Evolutionary conservation across 805 yeast species (phyloP), one percentile per base, ranked within the genome.

Genomic region (Yamadazyma endophytica): DNA sequence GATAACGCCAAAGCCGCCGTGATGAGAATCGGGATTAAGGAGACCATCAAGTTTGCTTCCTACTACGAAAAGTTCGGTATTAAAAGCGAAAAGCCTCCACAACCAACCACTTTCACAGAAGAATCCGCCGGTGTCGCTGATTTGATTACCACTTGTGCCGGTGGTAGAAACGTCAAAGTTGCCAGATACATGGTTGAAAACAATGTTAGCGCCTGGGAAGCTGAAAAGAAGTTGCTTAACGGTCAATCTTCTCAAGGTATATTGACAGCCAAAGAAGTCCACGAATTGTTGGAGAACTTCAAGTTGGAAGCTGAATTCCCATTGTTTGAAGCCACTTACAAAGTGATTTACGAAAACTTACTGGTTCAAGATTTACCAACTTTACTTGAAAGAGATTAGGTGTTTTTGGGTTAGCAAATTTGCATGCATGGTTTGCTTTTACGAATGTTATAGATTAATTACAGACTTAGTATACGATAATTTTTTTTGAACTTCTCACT

Each of bases 51-150:
- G 55, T 92, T 92, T 60, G 92, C 95, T 24, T 42, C 46, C 13
- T 52, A 56, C 43, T 55, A 53, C 44, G 70, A 77, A 50, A 71
- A 70, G 48, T 89, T 85, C 65, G 92, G 66, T 13, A 58, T 59
- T 42, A 51, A 47, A 34, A 49, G 59, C 34, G 30, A 37, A 16
- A 28, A 49, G 77, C 79, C 89, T 81, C 78, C 84, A 46, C 64
- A 75, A 39, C 74, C 83, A 18, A 69, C 77, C 36, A 92, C 98
- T 17, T 89, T 89, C 62, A 85, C 95, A 42, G 82, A 81, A 57
- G 97, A 92, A 64, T 75, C 87, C 43, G 96, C 96, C 14, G 98
- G 98, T 64, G 97, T 92, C 35, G 98, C 98, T 22, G 98, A 92
- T 60, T 73, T 92, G 53, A 92, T 92, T 61, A 92, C 98, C 33